Percentiles rank a stretch among this genome's conserved stretches.
These are phyloP conservation scores for Medicago arabica DNA, from an alignment of 306 rosid species.

Conservation along the genomic window DNA sequence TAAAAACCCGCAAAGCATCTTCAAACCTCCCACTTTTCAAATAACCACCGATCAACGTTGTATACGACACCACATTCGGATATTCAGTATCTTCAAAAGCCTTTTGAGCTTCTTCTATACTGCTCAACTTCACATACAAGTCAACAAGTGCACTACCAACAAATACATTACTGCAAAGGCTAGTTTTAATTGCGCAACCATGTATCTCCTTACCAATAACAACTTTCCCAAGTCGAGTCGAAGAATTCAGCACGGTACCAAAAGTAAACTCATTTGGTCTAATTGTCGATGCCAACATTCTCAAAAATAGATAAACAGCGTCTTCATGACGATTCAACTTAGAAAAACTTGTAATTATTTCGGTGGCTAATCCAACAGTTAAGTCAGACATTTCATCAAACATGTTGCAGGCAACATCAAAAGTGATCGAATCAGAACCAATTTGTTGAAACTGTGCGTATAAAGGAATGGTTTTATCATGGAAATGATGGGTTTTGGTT, in stretches of 20 bases:
- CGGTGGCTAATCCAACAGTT: constrained; percentile 67
- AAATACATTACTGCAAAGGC: constrained; percentile 66
- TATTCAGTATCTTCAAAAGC: constrained; percentile 60
- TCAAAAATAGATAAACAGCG: constrained; percentile 64
- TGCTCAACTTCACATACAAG: constrained; percentile 74
- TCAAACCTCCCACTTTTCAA: constrained; percentile 61
- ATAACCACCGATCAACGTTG: constrained; percentile 76
- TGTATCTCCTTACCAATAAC: constrained; percentile 71
- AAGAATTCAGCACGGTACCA: constrained; percentile 71
- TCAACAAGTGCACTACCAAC: constrained; percentile 84
- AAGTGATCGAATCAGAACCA: constrained; percentile 35
- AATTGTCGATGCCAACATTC: constrained; percentile 58
- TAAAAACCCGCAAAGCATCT: constrained; percentile 68
- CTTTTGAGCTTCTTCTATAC: constrained; percentile 59
- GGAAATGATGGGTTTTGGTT: constrained; percentile 41
- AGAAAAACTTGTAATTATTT: constrained; percentile 59
- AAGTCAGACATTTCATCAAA: constrained; percentile 66
- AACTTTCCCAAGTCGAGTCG: constrained; percentile 51
- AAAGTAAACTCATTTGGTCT: constrained; percentile 83
- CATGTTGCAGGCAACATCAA: constrained; percentile 61
- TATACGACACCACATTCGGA: constrained; percentile 88
- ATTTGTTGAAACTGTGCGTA: background rate
- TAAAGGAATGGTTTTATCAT: constrained; percentile 29
- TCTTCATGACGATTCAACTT: constrained; percentile 54
- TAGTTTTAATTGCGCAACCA: constrained; percentile 60